Conservation (phyloP, 345 rosid genomes). For the Sapria himalayana region DNA sequence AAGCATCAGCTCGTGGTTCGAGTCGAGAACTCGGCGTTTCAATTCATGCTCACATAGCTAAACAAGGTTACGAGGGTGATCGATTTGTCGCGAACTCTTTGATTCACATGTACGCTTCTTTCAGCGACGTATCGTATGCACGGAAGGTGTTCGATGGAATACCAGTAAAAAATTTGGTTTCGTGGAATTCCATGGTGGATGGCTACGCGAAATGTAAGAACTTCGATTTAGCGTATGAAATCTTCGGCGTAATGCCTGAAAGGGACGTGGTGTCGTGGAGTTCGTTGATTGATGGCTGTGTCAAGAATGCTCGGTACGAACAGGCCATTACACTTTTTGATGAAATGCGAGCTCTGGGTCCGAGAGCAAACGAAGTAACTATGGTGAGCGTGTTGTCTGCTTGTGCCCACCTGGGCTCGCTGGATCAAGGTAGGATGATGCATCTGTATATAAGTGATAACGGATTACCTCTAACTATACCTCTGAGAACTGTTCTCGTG, state of each 20-base stretch:
- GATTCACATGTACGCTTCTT: slow-evolving; percentile 46
- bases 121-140: slow-evolving; percentile 21
- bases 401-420: slow-evolving; percentile 67
- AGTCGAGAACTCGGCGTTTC: slow-evolving; percentile 20
- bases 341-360: slow-evolving; percentile 24
- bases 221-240: slow-evolving; percentile 21
- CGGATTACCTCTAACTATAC: slow-evolving; percentile 27
- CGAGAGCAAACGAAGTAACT: slow-evolving; percentile 60
- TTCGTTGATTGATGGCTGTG: slow-evolving; percentile 64
- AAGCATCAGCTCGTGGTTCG: slow-evolving; percentile 38
- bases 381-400: slow-evolving; percentile 78
- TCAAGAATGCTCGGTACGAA: slow-evolving; percentile 28
- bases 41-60: slow-evolving; percentile 23
- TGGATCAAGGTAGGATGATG: slow-evolving; percentile 37
- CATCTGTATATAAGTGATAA: slow-evolving; percentile 34
- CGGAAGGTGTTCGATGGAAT: slow-evolving; percentile 54
- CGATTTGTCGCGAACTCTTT: slow-evolving; percentile 39
- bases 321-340: slow-evolving; percentile 50
- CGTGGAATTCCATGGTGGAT: slow-evolving; percentile 70
- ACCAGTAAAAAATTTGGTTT: slow-evolving; percentile 33
- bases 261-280: slow-evolving; percentile 80
- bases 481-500: slow-evolving; percentile 45
- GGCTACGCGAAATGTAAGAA: slow-evolving; percentile 57
- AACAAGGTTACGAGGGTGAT: slow-evolving; percentile 36
- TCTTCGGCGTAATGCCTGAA: slow-evolving; percentile 43